Conservation (phyloP, 768 basidiomycete genomes). For the Panus rudis region DNA sequence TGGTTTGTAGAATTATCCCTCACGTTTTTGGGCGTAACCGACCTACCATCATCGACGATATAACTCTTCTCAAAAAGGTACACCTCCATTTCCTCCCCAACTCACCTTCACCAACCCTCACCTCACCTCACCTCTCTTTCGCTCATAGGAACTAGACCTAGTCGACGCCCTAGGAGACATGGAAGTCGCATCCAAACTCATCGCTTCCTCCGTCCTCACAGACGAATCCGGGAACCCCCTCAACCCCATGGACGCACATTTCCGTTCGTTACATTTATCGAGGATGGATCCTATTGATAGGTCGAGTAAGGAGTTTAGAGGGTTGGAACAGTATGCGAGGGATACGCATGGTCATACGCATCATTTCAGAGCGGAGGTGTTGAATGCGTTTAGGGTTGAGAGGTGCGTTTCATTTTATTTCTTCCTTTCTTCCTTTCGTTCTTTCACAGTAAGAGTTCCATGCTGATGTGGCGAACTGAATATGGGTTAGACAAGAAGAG, state of each 20-base stretch:
- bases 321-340: slow-evolving; percentile 38
- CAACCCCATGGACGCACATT: slow-evolving; percentile 51
- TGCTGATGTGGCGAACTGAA: slow-evolving; percentile 4
- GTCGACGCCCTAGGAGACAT: slow-evolving; percentile 62
- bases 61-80: slow-evolving; percentile 36
- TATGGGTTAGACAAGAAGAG: slow-evolving; percentile 31
- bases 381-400: slow-evolving; percentile 49
- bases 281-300: slow-evolving; percentile 41
- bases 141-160: slow-evolving; percentile 46
- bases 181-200: slow-evolving; percentile 56
- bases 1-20: slow-evolving; percentile 42
- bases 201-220: slow-evolving; percentile 29
- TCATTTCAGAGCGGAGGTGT: slow-evolving; percentile 34
- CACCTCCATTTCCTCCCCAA: neutral
- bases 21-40: slow-evolving; percentile 50
- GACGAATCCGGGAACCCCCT: slow-evolving; percentile 41
- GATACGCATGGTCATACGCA: slow-evolving; percentile 57
- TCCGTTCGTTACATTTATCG: slow-evolving; percentile 45
- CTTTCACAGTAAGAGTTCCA: slow-evolving; percentile 11
- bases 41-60: slow-evolving; percentile 37
- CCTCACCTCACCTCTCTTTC: neutral
- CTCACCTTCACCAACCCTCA: neutral
- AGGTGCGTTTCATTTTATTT: slow-evolving; percentile 31
- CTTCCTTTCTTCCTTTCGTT: neutral
- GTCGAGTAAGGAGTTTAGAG: slow-evolving; percentile 38